Percentiles rank a stretch among this genome's conserved stretches.
phyloP scores from a whole-genome alignment of 768 basidiomycete species.

The Infundibulicybe gibba region DNA sequence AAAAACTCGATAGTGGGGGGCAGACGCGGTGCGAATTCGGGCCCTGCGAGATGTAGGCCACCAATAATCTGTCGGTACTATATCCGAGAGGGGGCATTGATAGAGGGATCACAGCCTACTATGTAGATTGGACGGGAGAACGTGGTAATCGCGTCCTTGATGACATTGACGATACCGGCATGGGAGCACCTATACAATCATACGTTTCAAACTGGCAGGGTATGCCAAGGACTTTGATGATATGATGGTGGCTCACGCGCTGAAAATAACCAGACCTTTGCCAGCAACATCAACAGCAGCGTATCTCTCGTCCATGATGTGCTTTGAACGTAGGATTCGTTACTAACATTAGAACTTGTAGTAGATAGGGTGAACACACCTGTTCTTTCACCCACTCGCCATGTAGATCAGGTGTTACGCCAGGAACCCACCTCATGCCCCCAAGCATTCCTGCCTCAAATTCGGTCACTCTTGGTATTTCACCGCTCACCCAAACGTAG shows the following conservation, averaged over 20 bases:
- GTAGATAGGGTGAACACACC: slow-evolving; percentile 26
- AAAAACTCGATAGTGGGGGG: slow-evolving; percentile 70
- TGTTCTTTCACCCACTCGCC: slow-evolving; percentile 53
- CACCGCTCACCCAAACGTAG: slow-evolving; percentile 75
- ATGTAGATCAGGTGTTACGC: slow-evolving; percentile 19
- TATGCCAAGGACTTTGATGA: neutral
- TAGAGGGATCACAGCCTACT: slow-evolving; percentile 31
- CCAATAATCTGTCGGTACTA: slow-evolving; percentile 56
- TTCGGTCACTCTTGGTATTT: slow-evolving; percentile 66
- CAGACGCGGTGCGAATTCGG: slow-evolving; percentile 61
- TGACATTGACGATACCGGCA: slow-evolving; percentile 84
- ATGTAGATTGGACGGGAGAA: slow-evolving; percentile 74
- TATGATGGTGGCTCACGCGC: slow-evolving; percentile 52
- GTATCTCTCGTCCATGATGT: slow-evolving; percentile 84
- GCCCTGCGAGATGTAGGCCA: slow-evolving; percentile 78
- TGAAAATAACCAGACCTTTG: slow-evolving; percentile 80
- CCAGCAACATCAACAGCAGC: slow-evolving; percentile 73
- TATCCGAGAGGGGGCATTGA: neutral
- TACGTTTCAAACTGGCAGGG: neutral
- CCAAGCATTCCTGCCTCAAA: slow-evolving; percentile 71
- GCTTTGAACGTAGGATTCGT: slow-evolving; percentile 40
- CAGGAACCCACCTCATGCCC: slow-evolving; percentile 54
- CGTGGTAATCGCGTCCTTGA: slow-evolving; percentile 59
- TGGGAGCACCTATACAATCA: slow-evolving; percentile 42
- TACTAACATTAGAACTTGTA: neutral